Conservation (phyloP, 306 rosid genomes). For the Pyrus betulifolia region DNA sequence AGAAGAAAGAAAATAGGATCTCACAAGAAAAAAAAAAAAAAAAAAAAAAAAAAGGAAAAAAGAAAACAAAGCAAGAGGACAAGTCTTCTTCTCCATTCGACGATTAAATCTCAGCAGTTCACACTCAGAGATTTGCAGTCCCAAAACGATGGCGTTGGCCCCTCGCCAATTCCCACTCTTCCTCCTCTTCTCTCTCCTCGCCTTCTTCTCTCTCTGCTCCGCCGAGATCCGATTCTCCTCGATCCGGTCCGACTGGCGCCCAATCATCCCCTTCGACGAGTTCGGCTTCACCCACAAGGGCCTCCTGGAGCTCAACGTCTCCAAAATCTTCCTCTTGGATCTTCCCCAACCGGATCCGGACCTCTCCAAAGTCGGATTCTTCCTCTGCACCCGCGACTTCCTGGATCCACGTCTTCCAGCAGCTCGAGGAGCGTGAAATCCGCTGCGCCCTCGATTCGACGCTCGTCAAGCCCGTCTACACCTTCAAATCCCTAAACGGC, state of each 20-base stretch:
- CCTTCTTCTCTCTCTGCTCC: constrained; percentile 21
- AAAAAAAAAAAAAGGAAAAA: neutral
- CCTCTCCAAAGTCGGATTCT: constrained; percentile 67
- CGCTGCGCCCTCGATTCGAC: constrained; percentile 59
- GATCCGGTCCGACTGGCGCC: constrained; percentile 47
- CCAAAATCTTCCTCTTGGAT: constrained; percentile 33
- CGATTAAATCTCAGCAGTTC: neutral
- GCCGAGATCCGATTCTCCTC: constrained; percentile 66
- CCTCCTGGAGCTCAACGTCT: constrained; percentile 63
- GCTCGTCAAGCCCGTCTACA: constrained; percentile 50
- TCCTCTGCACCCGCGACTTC: constrained; percentile 72
- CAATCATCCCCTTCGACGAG: constrained; percentile 62
- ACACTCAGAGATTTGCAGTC: neutral
- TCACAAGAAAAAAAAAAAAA: neutral
- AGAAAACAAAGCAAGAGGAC: neutral
- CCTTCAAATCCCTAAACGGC: constrained; percentile 39
- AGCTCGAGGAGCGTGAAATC: constrained; percentile 59
- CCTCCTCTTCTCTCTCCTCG: constrained; percentile 21
- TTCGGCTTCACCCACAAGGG: constrained; percentile 88
- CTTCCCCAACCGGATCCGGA: constrained; percentile 34
- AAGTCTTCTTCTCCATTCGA: neutral
- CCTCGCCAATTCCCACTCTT: neutral
- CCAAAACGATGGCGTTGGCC: neutral
- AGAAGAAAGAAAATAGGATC: too few relatives aligned
- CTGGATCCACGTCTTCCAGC: constrained; percentile 71